A percentile compares a stretch with the other conserved stretches of the same genome.
Conservation (phyloP, 345 rosid species). For the Passiflora organensis region DNA sequence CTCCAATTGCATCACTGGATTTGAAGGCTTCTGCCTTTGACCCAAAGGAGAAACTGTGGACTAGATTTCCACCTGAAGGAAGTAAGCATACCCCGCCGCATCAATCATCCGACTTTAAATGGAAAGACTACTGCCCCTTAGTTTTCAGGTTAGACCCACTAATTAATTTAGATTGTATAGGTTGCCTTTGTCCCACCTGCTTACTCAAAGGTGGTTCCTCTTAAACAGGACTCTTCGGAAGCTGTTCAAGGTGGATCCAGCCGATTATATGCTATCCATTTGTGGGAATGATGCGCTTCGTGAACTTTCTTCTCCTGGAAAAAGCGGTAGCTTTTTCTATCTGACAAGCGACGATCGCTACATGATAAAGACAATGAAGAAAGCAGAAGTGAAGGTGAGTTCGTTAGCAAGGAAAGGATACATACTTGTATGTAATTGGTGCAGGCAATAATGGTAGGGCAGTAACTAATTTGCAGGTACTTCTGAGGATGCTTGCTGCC, state of each 20-base stretch:
- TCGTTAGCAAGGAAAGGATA: too few relatives aligned
- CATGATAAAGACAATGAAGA: conserved; percentile 95
- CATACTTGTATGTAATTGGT: too few relatives aligned
- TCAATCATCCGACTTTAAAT: conserved; percentile 71
- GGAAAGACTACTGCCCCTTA: conserved; percentile 98
- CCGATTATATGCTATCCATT: conserved; percentile 90
- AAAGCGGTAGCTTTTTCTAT: conserved; percentile 96
- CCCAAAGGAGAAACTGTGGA: conserved; percentile 91
- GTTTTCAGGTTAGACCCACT: conserved; percentile 65
- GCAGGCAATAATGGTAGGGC: neutral
- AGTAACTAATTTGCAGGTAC: conserved; percentile 41
- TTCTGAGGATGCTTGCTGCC: conserved; percentile 89
- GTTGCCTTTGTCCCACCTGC: neutral
- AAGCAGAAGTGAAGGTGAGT: conserved; percentile 79
- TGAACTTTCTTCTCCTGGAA: conserved; percentile 94
- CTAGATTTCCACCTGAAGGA: conserved; percentile 88
- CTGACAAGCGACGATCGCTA: conserved; percentile 84
- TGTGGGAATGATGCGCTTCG: conserved; percentile 93
- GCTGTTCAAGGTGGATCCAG: conserved; percentile 88
- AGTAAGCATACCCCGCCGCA: conserved; percentile 90
- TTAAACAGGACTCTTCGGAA: conserved; percentile 71
- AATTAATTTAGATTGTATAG: neutral
- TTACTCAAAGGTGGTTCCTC: neutral
- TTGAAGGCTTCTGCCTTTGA: conserved; percentile 88
- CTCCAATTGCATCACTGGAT: conserved; percentile 66